These are phyloP conservation scores for Arachnomyces sp. DNA, from an alignment of 2,329 filamentous ascomycete species.

Conservation along the genomic window DNA sequence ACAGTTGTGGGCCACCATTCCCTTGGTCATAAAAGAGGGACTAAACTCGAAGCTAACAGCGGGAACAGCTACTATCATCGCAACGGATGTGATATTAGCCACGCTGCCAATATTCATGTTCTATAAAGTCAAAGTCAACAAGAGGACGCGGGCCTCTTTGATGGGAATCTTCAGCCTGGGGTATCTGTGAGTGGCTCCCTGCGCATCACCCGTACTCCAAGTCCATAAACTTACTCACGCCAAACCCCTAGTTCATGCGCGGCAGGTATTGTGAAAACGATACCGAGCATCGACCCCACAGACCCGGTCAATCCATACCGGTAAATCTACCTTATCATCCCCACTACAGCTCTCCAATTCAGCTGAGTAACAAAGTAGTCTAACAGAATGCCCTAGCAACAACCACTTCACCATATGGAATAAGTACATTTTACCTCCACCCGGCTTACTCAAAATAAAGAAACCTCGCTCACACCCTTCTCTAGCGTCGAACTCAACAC, in stretches of 20 bases:
- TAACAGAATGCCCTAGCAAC: constrained; percentile 8
- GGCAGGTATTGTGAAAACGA: constrained; percentile 35
- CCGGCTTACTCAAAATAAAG: background rate
- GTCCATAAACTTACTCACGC: constrained; percentile 1
- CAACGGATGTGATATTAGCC: constrained; percentile 38
- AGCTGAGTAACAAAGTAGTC: too few relatives aligned
- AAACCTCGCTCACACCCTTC: background rate
- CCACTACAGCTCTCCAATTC: too few relatives aligned
- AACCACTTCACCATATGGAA: constrained; percentile 14
- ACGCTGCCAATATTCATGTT: constrained; percentile 37
- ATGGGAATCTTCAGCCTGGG: constrained; percentile 36
- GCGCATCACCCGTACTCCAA: background rate
- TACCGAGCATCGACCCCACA: constrained; percentile 29
- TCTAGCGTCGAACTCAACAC: constrained; percentile 34
- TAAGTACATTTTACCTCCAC: constrained; percentile 10
- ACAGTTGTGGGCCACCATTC: constrained; percentile 29
- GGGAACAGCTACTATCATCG: constrained; percentile 34
- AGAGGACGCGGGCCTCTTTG: constrained; percentile 31
- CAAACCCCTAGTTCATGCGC: constrained; percentile 27
- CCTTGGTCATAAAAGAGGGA: background rate
- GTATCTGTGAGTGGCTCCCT: constrained; percentile 27
- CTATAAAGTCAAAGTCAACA: constrained; percentile 34
- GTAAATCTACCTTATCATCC: constrained; percentile 12
- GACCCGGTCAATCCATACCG: constrained; percentile 27
- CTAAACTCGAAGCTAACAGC: background rate